A percentile compares a stretch with the other conserved stretches of the same genome.
Conservation (phyloP, 2,329 filamentous ascomycete genomes). For the Calonectria pseudoturangicola region DNA sequence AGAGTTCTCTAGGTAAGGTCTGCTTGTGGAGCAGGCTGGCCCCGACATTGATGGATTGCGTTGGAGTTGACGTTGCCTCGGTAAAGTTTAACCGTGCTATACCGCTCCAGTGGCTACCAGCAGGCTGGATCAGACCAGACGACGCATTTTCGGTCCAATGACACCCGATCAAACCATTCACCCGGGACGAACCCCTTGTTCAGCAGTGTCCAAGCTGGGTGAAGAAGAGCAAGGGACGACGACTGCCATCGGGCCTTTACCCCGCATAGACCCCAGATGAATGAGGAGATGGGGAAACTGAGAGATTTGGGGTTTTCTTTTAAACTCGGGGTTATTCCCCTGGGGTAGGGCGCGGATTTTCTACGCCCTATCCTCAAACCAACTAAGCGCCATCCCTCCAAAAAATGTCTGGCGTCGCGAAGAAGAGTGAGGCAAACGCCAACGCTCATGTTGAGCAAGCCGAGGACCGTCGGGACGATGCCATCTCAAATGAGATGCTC, state of each 20-base stretch:
- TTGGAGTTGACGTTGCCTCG: slow-evolving; percentile 9
- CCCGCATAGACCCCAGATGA: slow-evolving; percentile 20
- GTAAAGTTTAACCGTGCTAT: not conserved
- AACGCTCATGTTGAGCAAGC: slow-evolving; percentile 11
- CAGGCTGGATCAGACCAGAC: not conserved
- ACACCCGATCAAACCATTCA: slow-evolving; percentile 4
- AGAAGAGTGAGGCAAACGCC: not conserved
- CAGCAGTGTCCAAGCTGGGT: too few relatives aligned
- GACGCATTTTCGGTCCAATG: not conserved
- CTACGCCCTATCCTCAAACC: not conserved
- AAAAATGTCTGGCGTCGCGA: slow-evolving; percentile 10
- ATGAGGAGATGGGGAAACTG: slow-evolving; percentile 6
- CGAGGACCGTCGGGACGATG: slow-evolving; percentile 16
- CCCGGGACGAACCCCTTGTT: not conserved
- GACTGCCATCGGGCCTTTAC: slow-evolving; percentile 6
- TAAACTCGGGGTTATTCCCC: not conserved
- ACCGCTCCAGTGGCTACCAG: not conserved
- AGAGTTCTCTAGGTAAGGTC: not conserved
- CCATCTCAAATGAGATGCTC: slow-evolving; percentile 11
- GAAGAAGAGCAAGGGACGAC: not conserved
- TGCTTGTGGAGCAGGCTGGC: not conserved
- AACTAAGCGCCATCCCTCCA: not conserved
- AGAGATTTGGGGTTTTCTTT: slow-evolving; percentile 15
- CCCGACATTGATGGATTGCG: not conserved
- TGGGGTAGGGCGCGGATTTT: not conserved